A percentile compares a stretch with the other conserved stretches of the same genome.
Conservation (phyloP, 2,329 filamentous ascomycete genomes). For the Beauveria pseudobassiana region DNA sequence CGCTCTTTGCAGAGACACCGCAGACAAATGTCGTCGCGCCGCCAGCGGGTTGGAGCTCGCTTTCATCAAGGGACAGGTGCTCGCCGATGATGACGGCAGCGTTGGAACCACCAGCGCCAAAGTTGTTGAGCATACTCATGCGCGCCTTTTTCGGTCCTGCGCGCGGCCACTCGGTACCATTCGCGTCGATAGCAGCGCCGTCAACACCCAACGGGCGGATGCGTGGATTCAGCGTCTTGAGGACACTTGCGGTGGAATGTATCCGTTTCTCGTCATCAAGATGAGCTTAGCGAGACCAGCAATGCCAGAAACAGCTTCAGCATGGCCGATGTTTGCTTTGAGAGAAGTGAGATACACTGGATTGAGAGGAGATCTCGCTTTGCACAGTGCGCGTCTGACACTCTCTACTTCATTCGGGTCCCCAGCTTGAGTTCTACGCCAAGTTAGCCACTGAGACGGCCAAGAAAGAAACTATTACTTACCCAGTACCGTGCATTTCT, state of each 20-base stretch:
- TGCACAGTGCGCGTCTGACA: slow-evolving; percentile 45
- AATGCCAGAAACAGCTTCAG: slow-evolving; percentile 20
- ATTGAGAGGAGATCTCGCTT: slow-evolving; percentile 58
- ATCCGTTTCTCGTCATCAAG: slow-evolving; percentile 18
- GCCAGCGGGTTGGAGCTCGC: neutral
- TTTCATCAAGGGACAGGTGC: neutral
- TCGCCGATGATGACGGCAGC: slow-evolving; percentile 19
- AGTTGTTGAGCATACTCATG: slow-evolving; percentile 24
- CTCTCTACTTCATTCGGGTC: slow-evolving; percentile 45
- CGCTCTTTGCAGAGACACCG: neutral
- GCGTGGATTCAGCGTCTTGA: slow-evolving; percentile 22
- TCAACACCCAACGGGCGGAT: neutral
- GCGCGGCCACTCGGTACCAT: neutral
- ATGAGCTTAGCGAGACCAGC: slow-evolving; percentile 20
- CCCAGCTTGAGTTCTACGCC: slow-evolving; percentile 38
- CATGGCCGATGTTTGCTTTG: slow-evolving; percentile 21
- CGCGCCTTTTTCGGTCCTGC: slow-evolving; percentile 15
- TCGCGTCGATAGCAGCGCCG: neutral
- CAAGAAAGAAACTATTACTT: neutral
- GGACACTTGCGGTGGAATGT: slow-evolving; percentile 19
- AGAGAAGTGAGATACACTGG: slow-evolving; percentile 26
- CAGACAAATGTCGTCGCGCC: neutral
- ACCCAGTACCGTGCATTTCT: neutral
- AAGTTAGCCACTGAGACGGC: slow-evolving; percentile 24
- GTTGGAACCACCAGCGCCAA: slow-evolving; percentile 24